Evolutionary conservation across 176 grass and related monocot genomes (phyloP).

Genomic region (Paspalum notatum): DNA sequence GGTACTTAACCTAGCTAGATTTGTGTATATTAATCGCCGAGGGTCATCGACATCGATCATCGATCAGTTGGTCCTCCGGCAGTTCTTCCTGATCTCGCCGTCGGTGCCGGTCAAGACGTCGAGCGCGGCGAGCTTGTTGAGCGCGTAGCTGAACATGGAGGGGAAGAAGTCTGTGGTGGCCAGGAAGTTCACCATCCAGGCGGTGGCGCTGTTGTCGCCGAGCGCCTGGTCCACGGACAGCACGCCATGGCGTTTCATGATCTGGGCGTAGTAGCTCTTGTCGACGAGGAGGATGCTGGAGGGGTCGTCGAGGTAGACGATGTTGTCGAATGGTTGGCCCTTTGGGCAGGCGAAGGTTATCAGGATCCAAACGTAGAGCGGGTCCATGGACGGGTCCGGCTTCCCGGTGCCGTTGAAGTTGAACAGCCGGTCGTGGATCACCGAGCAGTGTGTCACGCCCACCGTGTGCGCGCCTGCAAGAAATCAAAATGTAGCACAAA

Average conservation of each 20-base stretch:
- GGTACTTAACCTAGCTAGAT: background rate
- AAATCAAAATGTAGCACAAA: no score
- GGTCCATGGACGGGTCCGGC: slow-evolving; percentile 69
- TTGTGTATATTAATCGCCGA: background rate
- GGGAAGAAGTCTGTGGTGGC: slow-evolving; percentile 47
- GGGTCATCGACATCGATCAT: background rate
- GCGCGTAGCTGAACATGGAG: slow-evolving; percentile 57
- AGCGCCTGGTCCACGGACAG: slow-evolving; percentile 72
- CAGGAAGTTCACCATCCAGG: slow-evolving; percentile 52
- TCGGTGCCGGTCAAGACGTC: slow-evolving; percentile 67
- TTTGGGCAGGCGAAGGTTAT: slow-evolving; percentile 45
- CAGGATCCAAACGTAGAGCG: slow-evolving; percentile 44
- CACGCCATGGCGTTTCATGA: slow-evolving; percentile 53
- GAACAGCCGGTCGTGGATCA: slow-evolving; percentile 60
- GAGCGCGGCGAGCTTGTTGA: slow-evolving; percentile 69
- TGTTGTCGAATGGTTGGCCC: slow-evolving; percentile 44
- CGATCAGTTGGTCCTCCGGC: slow-evolving; percentile 55
- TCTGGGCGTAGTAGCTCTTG: slow-evolving; percentile 69
- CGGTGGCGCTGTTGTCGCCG: slow-evolving; percentile 41
- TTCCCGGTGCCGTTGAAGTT: slow-evolving; percentile 59
- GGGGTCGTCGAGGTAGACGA: slow-evolving; percentile 71
- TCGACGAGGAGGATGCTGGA: slow-evolving; percentile 55
- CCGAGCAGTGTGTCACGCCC: slow-evolving; percentile 81
- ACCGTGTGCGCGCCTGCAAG: slow-evolving; percentile 75
- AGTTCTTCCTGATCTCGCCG: slow-evolving; percentile 67